Conservation (phyloP, 2,329 filamentous ascomycete species). For the Aspergillus ochraceoroseus region DNA sequence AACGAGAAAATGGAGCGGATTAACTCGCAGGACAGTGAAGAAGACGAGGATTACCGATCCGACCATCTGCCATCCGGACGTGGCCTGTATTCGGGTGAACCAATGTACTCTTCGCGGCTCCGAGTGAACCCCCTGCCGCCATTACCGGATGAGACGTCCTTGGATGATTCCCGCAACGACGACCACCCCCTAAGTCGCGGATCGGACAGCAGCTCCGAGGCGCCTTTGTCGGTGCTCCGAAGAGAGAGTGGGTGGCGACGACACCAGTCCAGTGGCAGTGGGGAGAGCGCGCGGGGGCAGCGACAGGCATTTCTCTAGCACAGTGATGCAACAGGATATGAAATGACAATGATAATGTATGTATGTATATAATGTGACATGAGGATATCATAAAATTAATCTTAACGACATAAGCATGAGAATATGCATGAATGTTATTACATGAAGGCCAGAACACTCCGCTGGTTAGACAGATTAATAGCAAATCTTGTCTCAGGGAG, state of each 20-base stretch:
- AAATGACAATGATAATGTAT: slow-evolving; percentile 6
- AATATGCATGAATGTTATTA: slow-evolving; percentile 6
- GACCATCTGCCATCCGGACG: slow-evolving; percentile 7
- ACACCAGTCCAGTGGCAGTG: slow-evolving; percentile 8
- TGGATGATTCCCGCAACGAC: slow-evolving; percentile 10
- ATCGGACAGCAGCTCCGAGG: slow-evolving; percentile 24
- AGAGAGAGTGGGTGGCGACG: slow-evolving; percentile 31
- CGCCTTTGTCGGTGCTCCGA: slow-evolving; percentile 20
- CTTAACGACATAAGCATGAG: slow-evolving; percentile 1
- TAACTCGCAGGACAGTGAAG: slow-evolving; percentile 18
- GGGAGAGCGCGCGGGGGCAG: slow-evolving; percentile 2
- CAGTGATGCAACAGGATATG: slow-evolving; percentile 13
- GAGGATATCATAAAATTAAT: slow-evolving; percentile 16
- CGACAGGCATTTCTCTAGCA: slow-evolving; percentile 14
- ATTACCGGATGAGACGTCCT: slow-evolving; percentile 29
- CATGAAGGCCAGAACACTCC: slow-evolving; percentile 56
- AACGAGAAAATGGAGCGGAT: slow-evolving; percentile 31
- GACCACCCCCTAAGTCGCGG: slow-evolving; percentile 13
- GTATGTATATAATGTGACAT: slow-evolving; percentile 14
- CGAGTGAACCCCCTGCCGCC: slow-evolving; percentile 32
- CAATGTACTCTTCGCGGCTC: slow-evolving; percentile 21
- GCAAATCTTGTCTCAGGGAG: slow-evolving; percentile 70
- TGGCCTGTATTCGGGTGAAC: slow-evolving; percentile 14
- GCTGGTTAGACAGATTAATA: slow-evolving; percentile 58
- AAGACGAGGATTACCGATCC: slow-evolving; percentile 8